A percentile compares a stretch with the other conserved stretches of the same genome.
These are phyloP conservation scores for Pseudocercospora musae DNA, from an alignment of 2,329 filamentous ascomycete genomes.

Conservation along the genomic window DNA sequence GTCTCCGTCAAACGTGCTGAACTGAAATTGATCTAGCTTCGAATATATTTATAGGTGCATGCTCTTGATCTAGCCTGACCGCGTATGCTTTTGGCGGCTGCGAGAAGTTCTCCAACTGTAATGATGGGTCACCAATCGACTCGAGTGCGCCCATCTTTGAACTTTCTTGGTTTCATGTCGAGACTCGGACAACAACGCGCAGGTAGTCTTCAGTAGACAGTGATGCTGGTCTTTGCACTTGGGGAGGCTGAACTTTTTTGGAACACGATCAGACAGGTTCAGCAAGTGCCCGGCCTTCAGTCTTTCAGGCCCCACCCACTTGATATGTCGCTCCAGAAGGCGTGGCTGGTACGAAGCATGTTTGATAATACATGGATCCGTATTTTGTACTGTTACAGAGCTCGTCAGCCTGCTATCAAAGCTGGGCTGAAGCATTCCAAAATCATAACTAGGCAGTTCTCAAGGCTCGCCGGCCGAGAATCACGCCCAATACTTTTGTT, in stretches of 20 bases:
- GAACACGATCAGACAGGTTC: neutral
- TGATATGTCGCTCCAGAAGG: neutral
- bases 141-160: constrained; percentile 1
- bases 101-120: constrained; percentile 8
- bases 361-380: neutral
- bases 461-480: constrained; percentile 25
- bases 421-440: neutral
- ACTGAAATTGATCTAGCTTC: no score
- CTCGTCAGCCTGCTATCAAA: neutral
- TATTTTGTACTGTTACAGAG: neutral
- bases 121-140: neutral
- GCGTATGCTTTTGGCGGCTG: constrained; percentile 9
- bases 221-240: neutral
- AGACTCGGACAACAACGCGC: neutral
- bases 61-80: no score
- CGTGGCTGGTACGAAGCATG: neutral
- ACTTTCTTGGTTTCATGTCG: constrained; percentile 5
- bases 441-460: constrained; percentile 6
- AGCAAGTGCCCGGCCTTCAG: neutral
- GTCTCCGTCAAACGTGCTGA: no score
- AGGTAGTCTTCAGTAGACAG: no score
- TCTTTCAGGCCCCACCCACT: neutral
- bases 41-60: no score
- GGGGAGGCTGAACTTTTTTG: neutral
- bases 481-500: neutral